phyloP scores from a whole-genome alignment of 1,284 basidiomycete species.

The Porodaedalea pini region DNA sequence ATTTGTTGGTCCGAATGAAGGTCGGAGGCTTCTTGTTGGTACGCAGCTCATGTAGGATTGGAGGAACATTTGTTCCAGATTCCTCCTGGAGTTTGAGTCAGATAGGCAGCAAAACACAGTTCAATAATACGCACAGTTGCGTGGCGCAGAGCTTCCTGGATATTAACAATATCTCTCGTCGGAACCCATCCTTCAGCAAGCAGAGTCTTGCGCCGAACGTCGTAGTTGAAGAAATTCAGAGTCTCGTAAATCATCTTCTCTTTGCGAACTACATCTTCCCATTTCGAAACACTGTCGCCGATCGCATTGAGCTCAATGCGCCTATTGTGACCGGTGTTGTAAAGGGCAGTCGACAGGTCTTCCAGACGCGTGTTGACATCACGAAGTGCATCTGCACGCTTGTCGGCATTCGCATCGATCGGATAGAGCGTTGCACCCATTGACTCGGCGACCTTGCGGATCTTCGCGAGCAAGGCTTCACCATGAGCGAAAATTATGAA shows the following conservation, averaged over 20 bases:
- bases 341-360: constrained; percentile 87
- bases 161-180: constrained; percentile 81
- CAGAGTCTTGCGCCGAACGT: constrained; percentile 89
- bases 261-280: constrained; percentile 92
- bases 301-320: constrained; percentile 84
- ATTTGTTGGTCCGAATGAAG: constrained; percentile 93
- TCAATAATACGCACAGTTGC: constrained; percentile 66
- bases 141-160: constrained; percentile 86
- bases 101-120: neutral
- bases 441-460: constrained; percentile 96
- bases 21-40: constrained; percentile 94
- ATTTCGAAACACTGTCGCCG: constrained; percentile 83
- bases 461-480: constrained; percentile 89
- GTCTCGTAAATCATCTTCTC: constrained; percentile 97
- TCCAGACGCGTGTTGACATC: constrained; percentile 90
- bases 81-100: constrained; percentile 61
- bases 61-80: constrained; percentile 88
- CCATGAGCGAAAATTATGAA: constrained; percentile 99
- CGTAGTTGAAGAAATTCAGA: constrained; percentile 92
- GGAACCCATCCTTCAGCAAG: constrained; percentile 99
- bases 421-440: constrained; percentile 98
- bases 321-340: constrained; percentile 85
- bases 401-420: constrained; percentile 92
- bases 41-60: constrained; percentile 87
- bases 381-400: constrained; percentile 84